These are phyloP conservation scores for Angomonas deanei DNA, from an alignment of 208 protist genomes.

Conservation along the genomic window DNA sequence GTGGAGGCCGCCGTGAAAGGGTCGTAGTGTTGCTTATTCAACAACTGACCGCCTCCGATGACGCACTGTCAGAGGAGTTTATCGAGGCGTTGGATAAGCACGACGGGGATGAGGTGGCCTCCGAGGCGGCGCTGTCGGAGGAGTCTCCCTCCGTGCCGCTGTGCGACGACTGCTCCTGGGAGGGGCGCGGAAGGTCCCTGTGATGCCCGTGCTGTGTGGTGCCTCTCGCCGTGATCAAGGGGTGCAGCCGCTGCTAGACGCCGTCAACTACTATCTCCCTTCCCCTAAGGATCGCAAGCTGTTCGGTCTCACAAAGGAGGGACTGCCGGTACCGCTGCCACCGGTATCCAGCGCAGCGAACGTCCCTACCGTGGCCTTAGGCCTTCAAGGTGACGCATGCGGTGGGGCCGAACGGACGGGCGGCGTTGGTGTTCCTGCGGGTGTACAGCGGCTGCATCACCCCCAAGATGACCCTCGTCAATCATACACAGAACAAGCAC, in stretches of 20 bases:
- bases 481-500: slow-evolving; percentile 48
- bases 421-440: slow-evolving; percentile 87
- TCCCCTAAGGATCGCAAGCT: slow-evolving; percentile 84
- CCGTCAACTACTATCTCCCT: slow-evolving; percentile 87
- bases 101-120: slow-evolving; percentile 61
- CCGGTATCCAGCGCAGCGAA: slow-evolving; percentile 21
- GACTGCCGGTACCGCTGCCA: slow-evolving; percentile 36
- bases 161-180: slow-evolving; percentile 54
- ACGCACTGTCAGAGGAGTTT: slow-evolving; percentile 55
- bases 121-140: slow-evolving; percentile 52
- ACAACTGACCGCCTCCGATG: slow-evolving; percentile 63
- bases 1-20: slow-evolving; percentile 22
- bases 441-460: slow-evolving; percentile 86
- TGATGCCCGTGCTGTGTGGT: slow-evolving; percentile 89
- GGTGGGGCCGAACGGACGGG: slow-evolving; percentile 54
- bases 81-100: slow-evolving; percentile 62
- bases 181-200: slow-evolving; percentile 9
- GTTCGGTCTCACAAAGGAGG: slow-evolving; percentile 32
- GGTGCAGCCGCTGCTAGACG: slow-evolving; percentile 91
- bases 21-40: slow-evolving; percentile 49
- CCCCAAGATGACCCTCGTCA: slow-evolving; percentile 55
- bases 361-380: slow-evolving; percentile 71
- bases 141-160: slow-evolving; percentile 42
- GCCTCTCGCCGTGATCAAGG: slow-evolving; percentile 86
- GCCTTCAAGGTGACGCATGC: slow-evolving; percentile 92